Evolutionary conservation across 768 basidiomycete genomes (phyloP).

Genomic region (Udeniomyces megalosporus): DNA sequence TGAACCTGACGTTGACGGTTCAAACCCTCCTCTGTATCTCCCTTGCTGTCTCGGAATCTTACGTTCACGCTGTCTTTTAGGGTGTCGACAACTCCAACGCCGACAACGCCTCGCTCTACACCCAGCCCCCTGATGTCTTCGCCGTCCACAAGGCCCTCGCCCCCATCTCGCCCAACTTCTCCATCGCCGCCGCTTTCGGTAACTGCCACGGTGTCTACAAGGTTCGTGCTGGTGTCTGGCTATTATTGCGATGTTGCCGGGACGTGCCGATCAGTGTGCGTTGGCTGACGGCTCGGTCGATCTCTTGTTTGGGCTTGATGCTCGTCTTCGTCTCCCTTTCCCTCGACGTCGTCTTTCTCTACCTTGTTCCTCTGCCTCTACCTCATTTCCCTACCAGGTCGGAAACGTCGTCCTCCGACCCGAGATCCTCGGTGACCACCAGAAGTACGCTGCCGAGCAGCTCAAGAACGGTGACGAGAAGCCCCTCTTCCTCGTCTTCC

Average conservation of each 20-base stretch:
- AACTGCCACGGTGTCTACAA: conserved; percentile 96
- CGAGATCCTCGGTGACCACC: conserved; percentile 81
- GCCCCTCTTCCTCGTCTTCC: conserved; percentile 99
- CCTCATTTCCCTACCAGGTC: conserved; percentile 33
- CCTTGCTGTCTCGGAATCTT: too few species aligned
- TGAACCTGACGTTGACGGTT: too few species aligned
- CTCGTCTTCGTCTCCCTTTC: conserved; percentile 37
- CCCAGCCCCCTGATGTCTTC: conserved; percentile 89
- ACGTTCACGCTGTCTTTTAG: too few species aligned
- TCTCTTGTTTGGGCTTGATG: too few species aligned
- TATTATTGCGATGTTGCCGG: too few species aligned
- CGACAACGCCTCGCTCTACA: conserved; percentile 88
- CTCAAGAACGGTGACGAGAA: conserved; percentile 41
- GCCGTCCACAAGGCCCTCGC: conserved; percentile 75
- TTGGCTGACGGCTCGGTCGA: too few species aligned
- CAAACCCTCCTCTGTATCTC: too few species aligned
- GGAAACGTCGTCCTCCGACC: conserved; percentile 92
- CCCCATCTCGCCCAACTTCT: conserved; percentile 79
- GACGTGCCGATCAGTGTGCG: too few species aligned
- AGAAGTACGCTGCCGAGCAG: conserved; percentile 54
- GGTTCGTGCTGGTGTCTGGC: too few species aligned
- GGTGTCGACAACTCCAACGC: conserved; percentile 90
- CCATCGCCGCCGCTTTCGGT: conserved; percentile 88
- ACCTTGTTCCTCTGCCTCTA: background rate
- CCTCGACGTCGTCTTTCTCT: background rate